Evolutionary conservation across 192 early-diverging fungal species (phyloP).

Genomic region (Oehlia diaphana): DNA sequence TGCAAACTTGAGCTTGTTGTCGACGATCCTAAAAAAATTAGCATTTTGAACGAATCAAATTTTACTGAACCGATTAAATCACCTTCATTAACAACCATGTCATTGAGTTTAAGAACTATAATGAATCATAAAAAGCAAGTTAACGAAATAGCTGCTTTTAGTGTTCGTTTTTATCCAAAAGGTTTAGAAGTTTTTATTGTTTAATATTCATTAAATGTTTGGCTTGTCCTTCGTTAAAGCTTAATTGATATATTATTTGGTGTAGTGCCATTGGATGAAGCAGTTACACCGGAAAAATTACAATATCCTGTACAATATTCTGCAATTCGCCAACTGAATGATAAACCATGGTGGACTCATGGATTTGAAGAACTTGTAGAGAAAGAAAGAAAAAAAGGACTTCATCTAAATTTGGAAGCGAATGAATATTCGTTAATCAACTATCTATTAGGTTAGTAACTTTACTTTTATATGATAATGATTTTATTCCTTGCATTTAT

Average conservation of each 20-base stretch:
- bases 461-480: neutral
- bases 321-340: constrained; percentile 70
- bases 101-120: constrained; percentile 79
- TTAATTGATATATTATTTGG: neutral
- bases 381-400: neutral
- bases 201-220: neutral
- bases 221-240: neutral
- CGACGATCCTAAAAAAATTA: constrained; percentile 68
- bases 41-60: constrained; percentile 55
- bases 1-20: constrained; percentile 76
- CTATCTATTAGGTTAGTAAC: constrained; percentile 59
- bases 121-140: constrained; percentile 75
- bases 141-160: constrained; percentile 90
- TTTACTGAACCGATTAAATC: constrained; percentile 41
- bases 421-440: constrained; percentile 82
- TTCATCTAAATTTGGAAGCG: constrained; percentile 27
- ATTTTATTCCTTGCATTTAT: neutral
- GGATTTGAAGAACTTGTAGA: constrained; percentile 63
- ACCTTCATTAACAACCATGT: constrained; percentile 87
- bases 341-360: constrained; percentile 69
- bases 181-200: constrained; percentile 36
- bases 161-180: constrained; percentile 72
- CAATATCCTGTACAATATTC: constrained; percentile 57
- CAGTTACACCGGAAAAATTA: constrained; percentile 35
- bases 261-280: constrained; percentile 56